phyloP scores from a whole-genome alignment of 192 early-diverging fungal genomes.

The Backusella westeae region DNA sequence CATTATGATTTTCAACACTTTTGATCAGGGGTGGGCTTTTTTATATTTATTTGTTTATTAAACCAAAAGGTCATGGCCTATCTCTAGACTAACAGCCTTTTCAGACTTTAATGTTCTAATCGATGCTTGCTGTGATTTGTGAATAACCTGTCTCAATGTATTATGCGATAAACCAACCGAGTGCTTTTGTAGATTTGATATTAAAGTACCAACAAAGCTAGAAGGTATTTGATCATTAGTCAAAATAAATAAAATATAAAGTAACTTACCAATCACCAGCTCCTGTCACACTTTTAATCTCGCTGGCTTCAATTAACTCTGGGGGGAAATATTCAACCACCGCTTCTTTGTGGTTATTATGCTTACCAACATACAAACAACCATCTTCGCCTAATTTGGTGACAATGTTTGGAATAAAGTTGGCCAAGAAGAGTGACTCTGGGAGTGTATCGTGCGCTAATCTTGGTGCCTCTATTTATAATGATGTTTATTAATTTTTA shows the following conservation, averaged over 20 bases:
- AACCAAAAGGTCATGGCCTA: constrained; percentile 9
- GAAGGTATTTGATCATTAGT: constrained; percentile 11
- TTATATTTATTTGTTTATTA: neutral
- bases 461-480: constrained; percentile 9
- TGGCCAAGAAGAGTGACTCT: constrained; percentile 41
- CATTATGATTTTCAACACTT: constrained; percentile 8
- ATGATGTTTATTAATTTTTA: neutral
- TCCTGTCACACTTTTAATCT: constrained; percentile 68
- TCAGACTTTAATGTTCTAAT: constrained; percentile 35
- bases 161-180: neutral
- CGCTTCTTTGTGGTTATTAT: neutral
- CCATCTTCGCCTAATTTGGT: constrained; percentile 75
- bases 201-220: constrained; percentile 69
- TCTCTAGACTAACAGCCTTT: constrained; percentile 26
- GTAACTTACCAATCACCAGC: constrained; percentile 69
- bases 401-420: constrained; percentile 53
- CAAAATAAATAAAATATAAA: neutral
- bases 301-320: constrained; percentile 16
- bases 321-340: constrained; percentile 36
- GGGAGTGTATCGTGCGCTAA: constrained; percentile 13
- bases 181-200: constrained; percentile 47
- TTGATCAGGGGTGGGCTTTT: neutral
- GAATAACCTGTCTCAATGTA: constrained; percentile 11
- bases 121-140: constrained; percentile 23
- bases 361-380: constrained; percentile 32